Conservation (phyloP, 257 asterid genomes). For the Solanum medicagineum region DNA sequence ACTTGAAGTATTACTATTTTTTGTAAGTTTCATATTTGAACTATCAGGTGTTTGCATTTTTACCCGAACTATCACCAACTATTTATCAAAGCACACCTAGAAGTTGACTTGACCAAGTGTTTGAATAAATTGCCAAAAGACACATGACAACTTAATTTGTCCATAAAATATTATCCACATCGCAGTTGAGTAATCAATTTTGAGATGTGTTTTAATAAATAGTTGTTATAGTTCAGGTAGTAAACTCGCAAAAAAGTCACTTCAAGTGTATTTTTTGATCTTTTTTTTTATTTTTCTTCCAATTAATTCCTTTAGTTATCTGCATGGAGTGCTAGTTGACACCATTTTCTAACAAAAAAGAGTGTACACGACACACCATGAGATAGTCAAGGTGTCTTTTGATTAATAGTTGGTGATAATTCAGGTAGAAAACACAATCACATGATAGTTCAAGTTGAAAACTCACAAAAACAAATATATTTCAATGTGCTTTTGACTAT, state of each 20-base stretch:
- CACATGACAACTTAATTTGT: neutral
- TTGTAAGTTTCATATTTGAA: neutral
- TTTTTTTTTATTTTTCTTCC: neutral
- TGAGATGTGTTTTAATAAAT: neutral
- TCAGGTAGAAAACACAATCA: neutral
- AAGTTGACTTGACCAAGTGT: neutral
- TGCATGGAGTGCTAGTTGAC: neutral
- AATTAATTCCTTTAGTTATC: neutral
- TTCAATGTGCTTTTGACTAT: neutral
- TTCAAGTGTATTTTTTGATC: neutral
- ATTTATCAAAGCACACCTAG: neutral
- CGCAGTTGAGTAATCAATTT: neutral
- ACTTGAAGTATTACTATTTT: neutral
- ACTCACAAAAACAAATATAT: neutral
- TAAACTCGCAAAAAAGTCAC: neutral
- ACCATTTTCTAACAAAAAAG: neutral
- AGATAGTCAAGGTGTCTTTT: neutral
- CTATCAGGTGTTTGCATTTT: neutral
- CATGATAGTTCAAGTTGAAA: neutral
- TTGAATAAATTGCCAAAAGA: neutral
- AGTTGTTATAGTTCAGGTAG: neutral
- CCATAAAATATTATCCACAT: neutral
- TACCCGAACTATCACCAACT: neutral
- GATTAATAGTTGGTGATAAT: neutral
- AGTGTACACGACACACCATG: neutral